Conservation (phyloP, 805 yeast genomes). For the Metschnikowia anglica region DNA sequence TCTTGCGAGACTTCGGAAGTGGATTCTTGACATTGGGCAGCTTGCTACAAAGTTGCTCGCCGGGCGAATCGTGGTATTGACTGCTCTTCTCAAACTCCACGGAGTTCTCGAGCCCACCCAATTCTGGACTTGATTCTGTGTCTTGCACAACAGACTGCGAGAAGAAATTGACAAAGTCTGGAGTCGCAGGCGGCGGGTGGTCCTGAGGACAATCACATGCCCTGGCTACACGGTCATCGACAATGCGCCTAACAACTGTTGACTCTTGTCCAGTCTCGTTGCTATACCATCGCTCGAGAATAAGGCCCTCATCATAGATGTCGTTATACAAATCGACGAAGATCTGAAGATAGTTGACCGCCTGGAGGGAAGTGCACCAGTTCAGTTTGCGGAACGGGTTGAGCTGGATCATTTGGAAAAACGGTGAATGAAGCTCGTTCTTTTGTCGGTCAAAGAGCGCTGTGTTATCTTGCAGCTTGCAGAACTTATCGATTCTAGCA, state of each 20-base stretch:
- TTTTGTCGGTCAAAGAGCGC: conserved; percentile 14
- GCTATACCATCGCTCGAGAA: conserved; percentile 12
- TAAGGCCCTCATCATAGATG: conserved; percentile 16
- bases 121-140: conserved; percentile 3
- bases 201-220: conserved; percentile 11
- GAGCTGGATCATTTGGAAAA: conserved; percentile 11
- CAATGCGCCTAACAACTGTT: conserved; percentile 13
- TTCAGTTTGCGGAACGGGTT: conserved; percentile 11
- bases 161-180: conserved; percentile 19
- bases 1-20: conserved; percentile 11
- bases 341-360: conserved; percentile 19
- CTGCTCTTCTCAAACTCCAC: not conserved
- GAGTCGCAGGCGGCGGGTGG: conserved; percentile 10
- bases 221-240: conserved; percentile 4
- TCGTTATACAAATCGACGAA: conserved; percentile 19
- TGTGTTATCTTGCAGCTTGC: conserved; percentile 8
- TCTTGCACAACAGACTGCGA: conserved; percentile 1
- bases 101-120: not conserved
- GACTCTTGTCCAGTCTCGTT: conserved; percentile 12
- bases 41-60: conserved; percentile 1
- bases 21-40: conserved; percentile 9
- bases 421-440: conserved; percentile 11
- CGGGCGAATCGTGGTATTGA: not conserved
- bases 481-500: conserved; percentile 11
- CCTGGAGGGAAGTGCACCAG: conserved; percentile 19